These are phyloP conservation scores for Meyerozyma smithsonii DNA, from an alignment of 1,139 yeast species.

Conservation along the genomic window DNA sequence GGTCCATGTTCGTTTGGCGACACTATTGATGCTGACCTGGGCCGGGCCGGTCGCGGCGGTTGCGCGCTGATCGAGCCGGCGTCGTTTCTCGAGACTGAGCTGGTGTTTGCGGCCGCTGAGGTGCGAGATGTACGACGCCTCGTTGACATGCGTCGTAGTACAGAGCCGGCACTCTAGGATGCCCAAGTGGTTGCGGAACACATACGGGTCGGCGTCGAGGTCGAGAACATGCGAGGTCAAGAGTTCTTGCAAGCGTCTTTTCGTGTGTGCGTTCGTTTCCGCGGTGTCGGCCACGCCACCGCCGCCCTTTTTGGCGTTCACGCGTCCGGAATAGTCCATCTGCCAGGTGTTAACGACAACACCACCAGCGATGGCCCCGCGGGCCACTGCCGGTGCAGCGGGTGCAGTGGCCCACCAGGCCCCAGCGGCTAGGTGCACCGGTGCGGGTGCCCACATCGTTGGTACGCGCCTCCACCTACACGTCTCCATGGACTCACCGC, in stretches of 20 bases:
- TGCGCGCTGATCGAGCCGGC: constrained; percentile 33
- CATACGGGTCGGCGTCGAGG: constrained; percentile 73
- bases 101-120: constrained; percentile 78
- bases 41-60: not conserved
- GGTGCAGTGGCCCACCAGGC: too few relatives aligned
- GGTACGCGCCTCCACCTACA: constrained; percentile 1
- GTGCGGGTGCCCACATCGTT: not conserved
- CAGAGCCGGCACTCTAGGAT: constrained; percentile 73
- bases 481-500: constrained; percentile 40
- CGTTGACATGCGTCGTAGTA: constrained; percentile 67
- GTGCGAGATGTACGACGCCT: constrained; percentile 75
- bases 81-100: constrained; percentile 58
- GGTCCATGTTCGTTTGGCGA: constrained; percentile 43
- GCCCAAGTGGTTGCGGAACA: constrained; percentile 69
- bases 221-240: constrained; percentile 57
- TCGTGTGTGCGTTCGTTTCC: constrained; percentile 62
- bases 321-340: constrained; percentile 46
- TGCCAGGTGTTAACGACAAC: not conserved
- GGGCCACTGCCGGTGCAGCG: too few relatives aligned
- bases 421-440: too few relatives aligned
- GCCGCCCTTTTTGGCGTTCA: constrained; percentile 41
- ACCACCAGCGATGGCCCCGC: not conserved
- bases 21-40: constrained; percentile 14
- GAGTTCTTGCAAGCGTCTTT: constrained; percentile 60
- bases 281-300: constrained; percentile 76